Conservation (phyloP, 164 flowering plant genomes). For the Tetrastigma voinierianum region DNA sequence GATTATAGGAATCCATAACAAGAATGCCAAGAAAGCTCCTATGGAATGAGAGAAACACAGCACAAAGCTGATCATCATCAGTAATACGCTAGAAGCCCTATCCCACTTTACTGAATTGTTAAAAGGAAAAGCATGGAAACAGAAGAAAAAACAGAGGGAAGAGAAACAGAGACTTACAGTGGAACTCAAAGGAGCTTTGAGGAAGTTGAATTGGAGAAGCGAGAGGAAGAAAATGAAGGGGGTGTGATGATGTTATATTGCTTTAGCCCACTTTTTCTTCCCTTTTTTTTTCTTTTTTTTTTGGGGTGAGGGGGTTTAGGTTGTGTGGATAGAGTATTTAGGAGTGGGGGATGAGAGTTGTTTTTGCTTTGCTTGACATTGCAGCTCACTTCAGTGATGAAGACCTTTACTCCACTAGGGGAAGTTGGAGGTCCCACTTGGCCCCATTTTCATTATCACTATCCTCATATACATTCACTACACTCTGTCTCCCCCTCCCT, state of each 20-base stretch:
- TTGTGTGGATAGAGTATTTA: slow-evolving; percentile 31
- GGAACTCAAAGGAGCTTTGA: slow-evolving; percentile 14
- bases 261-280: slow-evolving; percentile 12
- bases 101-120: background rate
- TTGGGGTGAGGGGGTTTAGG: slow-evolving; percentile 14
- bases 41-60: background rate
- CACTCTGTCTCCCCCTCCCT: background rate
- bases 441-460: slow-evolving; percentile 24
- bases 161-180: slow-evolving; percentile 15
- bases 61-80: background rate
- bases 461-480: background rate
- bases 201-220: slow-evolving; percentile 17
- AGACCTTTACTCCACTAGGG: slow-evolving; percentile 38
- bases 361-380: slow-evolving; percentile 63
- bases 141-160: slow-evolving; percentile 1
- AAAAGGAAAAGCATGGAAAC: slow-evolving; percentile 5
- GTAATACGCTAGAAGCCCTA: background rate
- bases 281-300: background rate
- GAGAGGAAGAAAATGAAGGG: slow-evolving; percentile 10
- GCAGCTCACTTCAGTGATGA: slow-evolving; percentile 43
- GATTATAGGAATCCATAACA: slow-evolving; percentile 48
- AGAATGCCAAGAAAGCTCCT: slow-evolving; percentile 5
- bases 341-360: background rate
- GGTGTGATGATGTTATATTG: slow-evolving; percentile 16
- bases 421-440: slow-evolving; percentile 39